phyloP scores from a whole-genome alignment of 192 early-diverging fungal species.

The Coemansia sp. region DNA sequence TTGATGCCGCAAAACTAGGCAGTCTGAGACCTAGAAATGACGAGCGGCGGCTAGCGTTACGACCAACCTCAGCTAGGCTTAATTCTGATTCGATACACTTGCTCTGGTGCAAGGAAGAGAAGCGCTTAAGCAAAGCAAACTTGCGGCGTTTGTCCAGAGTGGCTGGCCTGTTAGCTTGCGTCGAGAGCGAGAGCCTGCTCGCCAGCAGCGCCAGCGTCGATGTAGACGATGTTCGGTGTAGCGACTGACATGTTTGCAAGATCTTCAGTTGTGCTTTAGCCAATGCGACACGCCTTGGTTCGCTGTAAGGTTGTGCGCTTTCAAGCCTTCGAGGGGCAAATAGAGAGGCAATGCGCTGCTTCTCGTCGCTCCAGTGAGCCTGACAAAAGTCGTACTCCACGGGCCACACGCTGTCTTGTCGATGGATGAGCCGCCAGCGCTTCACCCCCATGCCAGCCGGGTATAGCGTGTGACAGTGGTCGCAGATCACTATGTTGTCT shows the following conservation, averaged over 20 bases:
- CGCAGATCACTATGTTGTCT: slow-evolving; percentile 21
- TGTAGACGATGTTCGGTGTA: neutral
- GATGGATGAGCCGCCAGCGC: slow-evolving; percentile 31
- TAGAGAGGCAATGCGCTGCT: slow-evolving; percentile 36
- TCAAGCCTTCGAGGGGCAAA: slow-evolving; percentile 34
- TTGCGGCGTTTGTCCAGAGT: neutral
- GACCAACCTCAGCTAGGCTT: neutral
- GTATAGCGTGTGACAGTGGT: slow-evolving; percentile 42
- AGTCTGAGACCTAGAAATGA: slow-evolving; percentile 1
- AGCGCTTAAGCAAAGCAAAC: neutral
- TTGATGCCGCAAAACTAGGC: neutral
- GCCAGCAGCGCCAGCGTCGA: neutral
- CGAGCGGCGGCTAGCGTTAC: neutral
- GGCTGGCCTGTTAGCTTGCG: neutral
- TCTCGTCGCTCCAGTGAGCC: slow-evolving; percentile 39
- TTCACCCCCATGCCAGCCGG: slow-evolving; percentile 24
- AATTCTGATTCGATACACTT: neutral
- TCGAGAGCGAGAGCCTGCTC: slow-evolving; percentile 4
- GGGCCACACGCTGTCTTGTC: slow-evolving; percentile 20
- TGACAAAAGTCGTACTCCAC: slow-evolving; percentile 42
- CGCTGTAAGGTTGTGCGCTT: slow-evolving; percentile 23
- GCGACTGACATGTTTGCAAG: neutral
- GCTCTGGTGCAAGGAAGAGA: neutral
- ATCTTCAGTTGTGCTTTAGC: neutral
- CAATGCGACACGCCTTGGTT: slow-evolving; percentile 15